These are phyloP conservation scores for Daldinia bambusicola DNA, from an alignment of 495 filamentous ascomycete genomes.

Conservation along the genomic window DNA sequence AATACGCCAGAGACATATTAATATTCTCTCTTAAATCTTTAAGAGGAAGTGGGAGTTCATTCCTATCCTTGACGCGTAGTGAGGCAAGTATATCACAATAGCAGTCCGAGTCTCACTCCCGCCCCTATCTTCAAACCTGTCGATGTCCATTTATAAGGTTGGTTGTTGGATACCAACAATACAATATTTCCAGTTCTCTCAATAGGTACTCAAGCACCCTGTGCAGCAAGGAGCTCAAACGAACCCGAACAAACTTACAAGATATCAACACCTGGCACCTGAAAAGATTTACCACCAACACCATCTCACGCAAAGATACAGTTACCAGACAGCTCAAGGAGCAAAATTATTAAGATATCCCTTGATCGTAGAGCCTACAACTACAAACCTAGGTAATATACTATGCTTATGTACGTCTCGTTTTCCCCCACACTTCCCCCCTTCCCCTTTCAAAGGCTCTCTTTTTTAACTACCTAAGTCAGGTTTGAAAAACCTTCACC, in stretches of 20 bases:
- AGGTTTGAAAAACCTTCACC: neutral
- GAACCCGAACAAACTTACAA: neutral
- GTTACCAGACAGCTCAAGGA: neutral
- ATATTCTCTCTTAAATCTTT: too few species aligned
- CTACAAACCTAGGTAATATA: conserved; percentile 30
- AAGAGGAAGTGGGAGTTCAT: neutral
- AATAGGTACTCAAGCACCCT: neutral
- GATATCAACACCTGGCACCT: neutral
- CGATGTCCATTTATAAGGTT: neutral
- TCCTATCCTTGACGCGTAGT: neutral
- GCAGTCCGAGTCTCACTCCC: neutral
- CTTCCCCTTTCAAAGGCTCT: neutral
- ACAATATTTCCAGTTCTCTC: neutral
- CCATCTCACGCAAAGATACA: conserved; percentile 15
- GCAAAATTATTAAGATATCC: conserved; percentile 36
- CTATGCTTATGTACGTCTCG: conserved; percentile 15
- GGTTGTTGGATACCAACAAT: neutral
- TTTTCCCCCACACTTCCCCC: conserved; percentile 4
- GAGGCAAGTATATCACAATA: neutral
- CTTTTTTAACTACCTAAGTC: neutral
- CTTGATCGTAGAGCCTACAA: conserved; percentile 27
- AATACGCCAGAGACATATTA: too few species aligned
- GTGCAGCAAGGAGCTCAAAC: neutral
- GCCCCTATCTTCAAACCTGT: neutral
- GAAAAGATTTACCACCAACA: conserved; percentile 5